Percentiles rank a stretch among this genome's conserved stretches.
These are phyloP conservation scores for Pythium brassicae DNA, from an alignment of 352 stramenopile genomes.

Conservation along the genomic window DNA sequence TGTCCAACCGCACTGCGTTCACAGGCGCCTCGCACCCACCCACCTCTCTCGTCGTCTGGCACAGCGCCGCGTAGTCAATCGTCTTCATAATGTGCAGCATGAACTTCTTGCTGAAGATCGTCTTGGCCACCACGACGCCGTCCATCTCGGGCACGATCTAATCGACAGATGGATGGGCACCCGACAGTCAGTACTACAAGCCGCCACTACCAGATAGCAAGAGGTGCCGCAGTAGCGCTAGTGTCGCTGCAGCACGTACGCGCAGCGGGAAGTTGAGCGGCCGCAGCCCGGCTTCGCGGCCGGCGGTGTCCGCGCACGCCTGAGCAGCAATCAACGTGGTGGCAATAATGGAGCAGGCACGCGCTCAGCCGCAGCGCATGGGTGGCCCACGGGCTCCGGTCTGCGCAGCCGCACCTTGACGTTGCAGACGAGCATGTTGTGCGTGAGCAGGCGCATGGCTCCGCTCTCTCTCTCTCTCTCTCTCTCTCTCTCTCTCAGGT, in stretches of 20 bases:
- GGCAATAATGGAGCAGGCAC: no score
- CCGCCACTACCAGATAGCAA: not conserved
- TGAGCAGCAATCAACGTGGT: slow-evolving; percentile 11
- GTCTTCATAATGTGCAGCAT: slow-evolving; percentile 86
- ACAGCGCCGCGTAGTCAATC: slow-evolving; percentile 80
- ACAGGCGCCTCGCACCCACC: not conserved
- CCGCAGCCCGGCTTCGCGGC: slow-evolving; percentile 44
- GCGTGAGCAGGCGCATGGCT: slow-evolving; percentile 76
- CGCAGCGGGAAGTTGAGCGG: slow-evolving; percentile 81
- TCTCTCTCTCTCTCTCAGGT: not conserved
- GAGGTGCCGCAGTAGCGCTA: not conserved
- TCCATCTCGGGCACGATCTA: slow-evolving; percentile 80
- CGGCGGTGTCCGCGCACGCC: slow-evolving; percentile 73
- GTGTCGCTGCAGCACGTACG: slow-evolving; percentile 18
- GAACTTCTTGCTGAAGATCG: slow-evolving; percentile 78
- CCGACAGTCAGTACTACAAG: not conserved
- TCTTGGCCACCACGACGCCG: slow-evolving; percentile 73
- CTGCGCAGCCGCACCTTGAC: slow-evolving; percentile 44
- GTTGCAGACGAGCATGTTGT: slow-evolving; percentile 88
- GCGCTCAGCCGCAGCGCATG: no score
- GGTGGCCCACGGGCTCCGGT: no score
- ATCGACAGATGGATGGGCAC: no score
- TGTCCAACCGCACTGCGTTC: no score
- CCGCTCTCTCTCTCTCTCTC: not conserved
- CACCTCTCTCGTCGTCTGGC: slow-evolving; percentile 72